Conservation (phyloP, 164 flowering plant genomes). For the grape (Vitis vinifera) region ASM3070453v1 NC_081808.1:15477001-15477500, state of each 20-base stretch:
- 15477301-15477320: constrained; percentile 93
- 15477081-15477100: constrained; percentile 87
- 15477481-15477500: too few relatives aligned
- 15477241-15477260: constrained; percentile 12
- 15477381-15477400: constrained; percentile 94
- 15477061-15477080: not conserved
- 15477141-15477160: constrained; percentile 99
- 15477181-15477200: too few relatives aligned
- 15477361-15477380: constrained; percentile 76
- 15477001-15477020: too few relatives aligned
- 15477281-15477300: constrained; percentile 99
- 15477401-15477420: constrained; percentile 93
- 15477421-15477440: constrained; percentile 57
- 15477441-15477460: constrained; percentile 95
- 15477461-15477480: too few relatives aligned
- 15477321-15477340: constrained; percentile 85
- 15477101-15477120: constrained; percentile 93
- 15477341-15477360: constrained; percentile 94
- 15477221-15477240: not conserved
- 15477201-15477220: not conserved
- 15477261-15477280: constrained; percentile 26
- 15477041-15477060: too few relatives aligned
- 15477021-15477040: too few relatives aligned
- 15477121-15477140: constrained; percentile 98
- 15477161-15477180: constrained; percentile 65